Evolutionary conservation across 2,329 filamentous ascomycete species (phyloP), one percentile per base, ranked within the genome.

Genomic region (Fusarium begoniae): DNA sequence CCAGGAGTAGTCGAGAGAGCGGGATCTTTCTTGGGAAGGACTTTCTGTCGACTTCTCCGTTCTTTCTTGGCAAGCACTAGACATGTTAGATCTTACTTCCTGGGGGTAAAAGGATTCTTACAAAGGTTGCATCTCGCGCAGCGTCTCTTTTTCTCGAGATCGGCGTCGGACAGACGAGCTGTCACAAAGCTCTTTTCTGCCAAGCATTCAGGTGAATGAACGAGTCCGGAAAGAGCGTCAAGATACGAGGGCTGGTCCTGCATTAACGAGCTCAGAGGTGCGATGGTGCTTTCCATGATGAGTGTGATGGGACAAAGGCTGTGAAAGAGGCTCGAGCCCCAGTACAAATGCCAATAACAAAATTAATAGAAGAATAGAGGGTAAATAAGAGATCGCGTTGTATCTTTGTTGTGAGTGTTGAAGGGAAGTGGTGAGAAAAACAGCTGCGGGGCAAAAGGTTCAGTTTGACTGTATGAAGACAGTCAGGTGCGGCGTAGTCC

Each of bases 1-100:
- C 14, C 41, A 5, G 6, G 13, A 6, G 17, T n/a, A 15, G 6
- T 17, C 11, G 22, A 22, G 22, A 0, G 15, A 2, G 8, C 3
- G 45, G 35, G 6, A 9, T 32, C 14, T 58, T 35, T 32, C 6
- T 62, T 45, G 1, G 9, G 13, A 14, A 38, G 24, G 18, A 28
- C 6, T 24, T n/a, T 38, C 28, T 15, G 40, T 4, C 22, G 60
- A 32, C 4, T 20, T 26, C 51, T 13, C 20, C 13, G 30, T 40
- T 40, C 6, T 15, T 32, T 1, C 18, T 47, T 63, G 18, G 18
- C 11, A 47, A 58, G 41, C 14, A 63, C 60, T 63, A 15, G 6
- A 15, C 1, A 5, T 11, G 14, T 63, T 26, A 63, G 53, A 43
- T 40, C 1, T 40, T 4, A 2, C 3, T 32, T 20, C 0, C 8